Percentiles rank a stretch among this genome's conserved stretches.
Conservation (phyloP, 352 stramenopile genomes). For the Globisporangium nagaii region DNA sequence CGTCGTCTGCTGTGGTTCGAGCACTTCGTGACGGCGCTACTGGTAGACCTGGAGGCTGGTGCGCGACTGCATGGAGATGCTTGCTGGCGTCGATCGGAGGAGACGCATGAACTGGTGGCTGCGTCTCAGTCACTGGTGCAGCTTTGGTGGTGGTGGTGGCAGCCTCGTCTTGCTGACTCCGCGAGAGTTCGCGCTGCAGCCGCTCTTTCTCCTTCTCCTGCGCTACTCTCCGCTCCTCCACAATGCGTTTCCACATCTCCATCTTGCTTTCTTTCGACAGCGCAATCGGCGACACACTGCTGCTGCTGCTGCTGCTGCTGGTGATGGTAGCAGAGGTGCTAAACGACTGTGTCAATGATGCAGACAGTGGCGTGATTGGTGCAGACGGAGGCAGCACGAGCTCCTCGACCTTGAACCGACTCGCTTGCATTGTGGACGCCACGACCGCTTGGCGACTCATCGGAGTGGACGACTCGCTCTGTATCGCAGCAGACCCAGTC, state of each 20-base stretch:
- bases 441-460: not conserved
- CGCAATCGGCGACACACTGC: not conserved
- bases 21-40: not conserved
- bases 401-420: constrained; percentile 17
- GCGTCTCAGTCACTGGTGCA: not conserved
- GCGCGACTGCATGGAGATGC: not conserved
- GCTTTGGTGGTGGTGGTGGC: too few species aligned
- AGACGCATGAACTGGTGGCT: too few species aligned
- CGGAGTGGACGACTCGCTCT: not conserved
- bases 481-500: constrained; percentile 6
- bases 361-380: not conserved
- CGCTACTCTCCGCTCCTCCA: constrained; percentile 34
- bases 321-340: not conserved
- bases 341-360: not conserved
- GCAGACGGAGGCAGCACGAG: not conserved
- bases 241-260: constrained; percentile 61
- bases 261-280: constrained; percentile 53
- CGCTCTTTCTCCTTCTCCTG: constrained; percentile 18
- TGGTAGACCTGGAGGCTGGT: not conserved
- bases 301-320: not conserved
- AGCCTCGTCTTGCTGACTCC: not conserved
- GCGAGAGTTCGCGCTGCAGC: constrained; percentile 6
- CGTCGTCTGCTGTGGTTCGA: not conserved
- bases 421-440: not conserved
- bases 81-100: too few species aligned